Base-by-base conservation (phyloP, 1,284 basidiomycete species). In the Athelia psychrophila region DNA sequence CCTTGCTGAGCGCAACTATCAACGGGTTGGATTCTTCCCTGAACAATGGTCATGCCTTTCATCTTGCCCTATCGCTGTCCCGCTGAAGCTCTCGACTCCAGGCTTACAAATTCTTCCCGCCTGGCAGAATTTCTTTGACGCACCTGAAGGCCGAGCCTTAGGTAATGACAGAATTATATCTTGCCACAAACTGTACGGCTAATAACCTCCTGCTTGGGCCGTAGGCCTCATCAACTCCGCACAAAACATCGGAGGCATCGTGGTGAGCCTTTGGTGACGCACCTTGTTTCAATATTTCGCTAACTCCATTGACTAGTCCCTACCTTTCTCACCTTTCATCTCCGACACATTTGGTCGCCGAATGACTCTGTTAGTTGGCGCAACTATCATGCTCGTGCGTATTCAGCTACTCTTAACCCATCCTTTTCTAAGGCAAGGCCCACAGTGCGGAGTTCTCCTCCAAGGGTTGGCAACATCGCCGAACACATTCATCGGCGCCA, bases 1-100 rank as follows among this genome's bases (percentile, higher is more conserved):
- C 84, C 2, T 69, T 87, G 4, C 59, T 85, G 48, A 84, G 83
- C 10, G 77, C 83, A 8, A 70, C 76, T 1, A 76, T 79, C 42
- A 86, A 86, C 64, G 84, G 84, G 30, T 71, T 83, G 45, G 81
- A 84, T 59, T 81, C 81, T 2, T 86, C 83, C 12, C 64, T 85
- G 36, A 72, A 85, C 20, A 85, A 86, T 59, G 83, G 84, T 83
- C n/a, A 42, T 30, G 40, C 30, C 45, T 47, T 46, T 50, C 52
- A 51, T 49, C 45, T 30, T 45, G n/a, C 23, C 38, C 27, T 30
- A 30, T 30, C 27, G 13, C 27, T 13, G 13, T 6, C 47, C 9
- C 8, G 38, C 20, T 42, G n/a, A 20, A 16, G n/a, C 24, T 42
- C 20, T 18, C 20, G n/a, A 5, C n/a, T 33, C 22, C 10, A 83